Evolutionary conservation across 148 eudicot species (phyloP), one percentile per base, ranked within the genome.

Genomic region (Amaranthus cruentus): DNA sequence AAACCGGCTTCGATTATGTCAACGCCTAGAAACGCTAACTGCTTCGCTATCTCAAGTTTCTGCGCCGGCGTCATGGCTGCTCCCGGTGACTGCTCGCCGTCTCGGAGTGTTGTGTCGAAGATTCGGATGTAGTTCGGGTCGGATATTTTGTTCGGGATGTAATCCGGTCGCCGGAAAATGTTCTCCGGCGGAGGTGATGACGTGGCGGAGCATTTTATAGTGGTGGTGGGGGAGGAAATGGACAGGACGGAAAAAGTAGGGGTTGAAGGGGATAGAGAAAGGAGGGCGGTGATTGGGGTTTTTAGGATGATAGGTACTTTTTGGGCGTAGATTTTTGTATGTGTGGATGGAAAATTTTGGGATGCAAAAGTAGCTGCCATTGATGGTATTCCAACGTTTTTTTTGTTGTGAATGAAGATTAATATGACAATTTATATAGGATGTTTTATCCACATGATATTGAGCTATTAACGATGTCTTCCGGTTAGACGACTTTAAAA

Each of bases 1-100:
- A 92, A 96, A 0, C 97, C 97, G 4, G 97, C 99, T 82, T 92
- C 99, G 55, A 92, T 96, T 1, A 92, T 77, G 70, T 96, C 99
- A 0, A 92, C 99, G 0, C 99, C 94, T 7, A 96, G 87, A 47
- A 81, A 85, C 9, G 97, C 83, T 3, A 92, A 81, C 66, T 85
- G 89, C 4, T 90, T 82, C 4, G 97, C 96, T n/a, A 96, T 87
- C 73, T 90, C 89, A 7, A 96, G 90, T 80, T 96, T 96, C 74
- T 92, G 89, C 47, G 83, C 82, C 11, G 95, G 85, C 44, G 92
- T 92, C 96, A 92, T 90, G 48, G 97, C 78, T 61, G 99, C 99
- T 1, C 99, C 99, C 0, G 97, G 97, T 12, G 99, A 92, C 72
- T 96, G 99, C 74, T 96, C 99, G 59, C 97, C 97, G 53, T 90